A percentile compares a stretch with the other conserved stretches of the same genome.
Evolutionary conservation across 2,329 filamentous ascomycete species (phyloP).

Genomic region (Colletotrichum euphorbiae): DNA sequence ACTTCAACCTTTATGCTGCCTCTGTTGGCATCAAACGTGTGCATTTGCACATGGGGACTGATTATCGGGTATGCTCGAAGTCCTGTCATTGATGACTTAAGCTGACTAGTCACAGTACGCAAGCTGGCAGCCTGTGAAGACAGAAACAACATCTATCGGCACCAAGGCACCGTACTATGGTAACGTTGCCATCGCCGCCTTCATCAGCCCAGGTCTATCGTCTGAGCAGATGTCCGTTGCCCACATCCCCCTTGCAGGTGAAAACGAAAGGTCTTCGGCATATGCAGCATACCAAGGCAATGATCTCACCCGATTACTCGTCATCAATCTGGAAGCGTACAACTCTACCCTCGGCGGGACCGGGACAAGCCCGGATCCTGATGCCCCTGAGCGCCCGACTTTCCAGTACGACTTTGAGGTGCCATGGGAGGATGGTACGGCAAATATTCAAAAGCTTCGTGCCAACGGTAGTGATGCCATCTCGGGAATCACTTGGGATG

Average conservation of each 20-base stretch:
- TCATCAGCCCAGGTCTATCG: slow-evolving; percentile 60
- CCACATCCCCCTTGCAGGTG: slow-evolving; percentile 55
- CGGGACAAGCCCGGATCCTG: slow-evolving; percentile 43
- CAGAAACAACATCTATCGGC: slow-evolving; percentile 60
- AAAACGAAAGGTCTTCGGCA: slow-evolving; percentile 57
- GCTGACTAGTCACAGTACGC: slow-evolving; percentile 56
- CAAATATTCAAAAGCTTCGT: slow-evolving; percentile 60
- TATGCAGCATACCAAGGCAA: slow-evolving; percentile 66
- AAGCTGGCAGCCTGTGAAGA: slow-evolving; percentile 70
- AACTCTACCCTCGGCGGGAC: slow-evolving; percentile 66
- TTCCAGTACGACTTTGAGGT: slow-evolving; percentile 57
- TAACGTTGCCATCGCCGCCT: slow-evolving; percentile 67
- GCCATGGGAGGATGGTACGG: slow-evolving; percentile 42
- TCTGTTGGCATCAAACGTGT: slow-evolving; percentile 66
- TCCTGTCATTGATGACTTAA: background rate
- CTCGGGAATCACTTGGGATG: slow-evolving; percentile 71
- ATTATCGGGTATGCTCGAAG: slow-evolving; percentile 60
- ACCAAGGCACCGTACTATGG: slow-evolving; percentile 75
- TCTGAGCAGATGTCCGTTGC: slow-evolving; percentile 55
- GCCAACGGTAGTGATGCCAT: slow-evolving; percentile 75
- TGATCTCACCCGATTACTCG: slow-evolving; percentile 59
- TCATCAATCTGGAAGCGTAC: slow-evolving; percentile 70
- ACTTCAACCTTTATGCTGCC: slow-evolving; percentile 71
- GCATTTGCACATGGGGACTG: slow-evolving; percentile 74
- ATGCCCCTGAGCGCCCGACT: slow-evolving; percentile 45